Base-by-base conservation (phyloP, 1,139 yeast species). In the Saccharomyces hybrid region DNA sequence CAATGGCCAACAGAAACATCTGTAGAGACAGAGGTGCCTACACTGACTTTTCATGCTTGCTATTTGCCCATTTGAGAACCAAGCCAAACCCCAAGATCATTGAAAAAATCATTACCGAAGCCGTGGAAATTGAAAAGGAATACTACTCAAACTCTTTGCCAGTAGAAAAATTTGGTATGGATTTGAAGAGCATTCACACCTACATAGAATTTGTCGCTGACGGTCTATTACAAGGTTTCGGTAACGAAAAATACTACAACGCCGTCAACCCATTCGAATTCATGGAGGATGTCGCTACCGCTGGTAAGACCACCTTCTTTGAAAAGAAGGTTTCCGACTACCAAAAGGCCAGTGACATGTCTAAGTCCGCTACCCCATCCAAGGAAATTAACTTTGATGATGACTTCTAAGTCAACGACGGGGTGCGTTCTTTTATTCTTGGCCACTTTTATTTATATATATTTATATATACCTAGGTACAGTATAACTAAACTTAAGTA, bases 251-350 rank as follows among this genome's bases (percentile, higher is more conserved):
- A 78, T 79, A 81, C 60, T 93, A 84, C 82, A 88, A 89, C 69
- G 93, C 80, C 58, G 76, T 87, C 59, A 95, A 93, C 73, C 99
- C 99, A 72, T 93, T 93, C 73, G 98, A 91, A 74, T 93, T 91
- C 71, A 93, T 93, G 99, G 99, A 93, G 77, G 90, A 90, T 78
- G 90, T 90, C 67, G 90, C 98, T 26, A 82, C 93, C 66, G 95
- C 96, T 56, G 99, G 99, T 74, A 93, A 93, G 82, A 91, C 99
- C 65, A 93, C 93, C 79, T 93, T 95, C 82, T 93, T 93, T 71
- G 99, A 93, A 80, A 93, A 93, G 83, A 87, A 98, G 76, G 99
- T 93, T 59, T 87, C 96, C 57, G 99, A 95, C 74, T 95, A 95
- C 77, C 97, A 93, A 77, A 91, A 91, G 78, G 97, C 97, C 55